These are phyloP conservation scores for Leishmania aethiopica DNA, from an alignment of 208 protist species.

Conservation along the genomic window DNA sequence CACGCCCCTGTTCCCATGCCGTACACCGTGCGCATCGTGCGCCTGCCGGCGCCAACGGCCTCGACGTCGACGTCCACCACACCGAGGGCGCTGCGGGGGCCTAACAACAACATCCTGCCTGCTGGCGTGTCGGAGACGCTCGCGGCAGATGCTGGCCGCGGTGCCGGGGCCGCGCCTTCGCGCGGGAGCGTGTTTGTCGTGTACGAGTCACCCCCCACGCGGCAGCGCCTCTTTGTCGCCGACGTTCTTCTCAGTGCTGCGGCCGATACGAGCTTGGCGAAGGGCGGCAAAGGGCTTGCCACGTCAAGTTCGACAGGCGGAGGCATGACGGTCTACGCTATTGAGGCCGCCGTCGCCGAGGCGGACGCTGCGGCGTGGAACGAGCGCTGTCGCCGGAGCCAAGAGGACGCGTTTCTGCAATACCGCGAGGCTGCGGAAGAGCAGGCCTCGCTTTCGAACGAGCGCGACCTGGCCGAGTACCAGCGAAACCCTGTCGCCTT, in stretches of 20 bases:
- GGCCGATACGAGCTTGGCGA: background rate
- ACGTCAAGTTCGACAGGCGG: background rate
- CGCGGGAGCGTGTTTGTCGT: constrained; percentile 14
- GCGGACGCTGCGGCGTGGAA: constrained; percentile 55
- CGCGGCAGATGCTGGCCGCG: background rate
- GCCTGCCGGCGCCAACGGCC: background rate
- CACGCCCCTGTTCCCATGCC: constrained; percentile 42
- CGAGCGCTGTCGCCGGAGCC: constrained; percentile 49
- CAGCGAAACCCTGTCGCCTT: constrained; percentile 43
- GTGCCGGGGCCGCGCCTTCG: background rate
- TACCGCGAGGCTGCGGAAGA: constrained; percentile 34
- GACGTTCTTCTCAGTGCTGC: constrained; percentile 45
- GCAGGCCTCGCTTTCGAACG: constrained; percentile 21
- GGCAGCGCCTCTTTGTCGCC: constrained; percentile 51
- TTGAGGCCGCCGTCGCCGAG: constrained; percentile 62
- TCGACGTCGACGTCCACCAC: background rate
- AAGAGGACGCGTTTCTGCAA: constrained; percentile 47
- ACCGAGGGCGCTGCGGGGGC: background rate
- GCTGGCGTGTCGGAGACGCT: background rate
- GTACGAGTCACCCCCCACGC: constrained; percentile 18
- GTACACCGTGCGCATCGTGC: constrained; percentile 51
- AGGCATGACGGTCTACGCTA: constrained; percentile 32
- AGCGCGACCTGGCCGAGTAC: constrained; percentile 42
- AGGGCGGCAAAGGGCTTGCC: constrained; percentile 17
- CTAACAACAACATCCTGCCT: background rate